Percentiles rank a stretch among this genome's conserved stretches.
phyloP scores from a whole-genome alignment of 176 grass and related monocot genomes.

The Eleusine indica region DNA sequence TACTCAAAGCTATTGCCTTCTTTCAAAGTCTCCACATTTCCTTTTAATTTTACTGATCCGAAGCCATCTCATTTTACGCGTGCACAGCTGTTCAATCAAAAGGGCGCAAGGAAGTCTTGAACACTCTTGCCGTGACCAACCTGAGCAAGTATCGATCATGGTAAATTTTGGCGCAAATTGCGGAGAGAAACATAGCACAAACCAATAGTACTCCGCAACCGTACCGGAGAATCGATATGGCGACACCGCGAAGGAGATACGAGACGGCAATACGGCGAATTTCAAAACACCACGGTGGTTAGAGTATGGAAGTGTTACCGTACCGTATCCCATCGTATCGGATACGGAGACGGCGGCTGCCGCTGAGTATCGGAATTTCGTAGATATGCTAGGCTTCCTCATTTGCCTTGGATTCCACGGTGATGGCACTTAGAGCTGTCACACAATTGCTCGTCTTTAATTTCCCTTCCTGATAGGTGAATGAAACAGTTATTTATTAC shows the following conservation, averaged over 20 bases:
- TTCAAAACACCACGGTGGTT: too few relatives aligned
- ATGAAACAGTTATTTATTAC: neutral
- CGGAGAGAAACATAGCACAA: neutral
- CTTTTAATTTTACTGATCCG: neutral
- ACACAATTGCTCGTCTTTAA: neutral
- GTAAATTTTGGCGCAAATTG: neutral
- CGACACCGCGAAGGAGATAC: too few relatives aligned
- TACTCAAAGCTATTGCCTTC: conserved; percentile 51
- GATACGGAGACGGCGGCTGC: too few relatives aligned
- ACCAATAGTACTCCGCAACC: neutral
- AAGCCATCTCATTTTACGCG: neutral
- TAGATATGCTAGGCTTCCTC: neutral
- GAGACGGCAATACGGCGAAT: too few relatives aligned
- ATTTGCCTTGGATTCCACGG: conserved; percentile 20
- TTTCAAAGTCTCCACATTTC: conserved; percentile 26
- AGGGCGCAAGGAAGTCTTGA: neutral
- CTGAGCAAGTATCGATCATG: neutral
- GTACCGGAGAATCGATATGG: too few relatives aligned
- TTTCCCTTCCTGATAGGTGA: neutral
- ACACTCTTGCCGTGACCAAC: conserved; percentile 7
- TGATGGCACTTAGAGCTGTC: neutral
- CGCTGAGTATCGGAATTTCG: too few relatives aligned
- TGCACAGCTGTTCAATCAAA: neutral
- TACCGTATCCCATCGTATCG: neutral
- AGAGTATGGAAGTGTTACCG: too few relatives aligned